Percentiles rank a stretch among this genome's conserved stretches.
Conservation (phyloP, 257 asterid genomes). For the Plantago ovata region DNA sequence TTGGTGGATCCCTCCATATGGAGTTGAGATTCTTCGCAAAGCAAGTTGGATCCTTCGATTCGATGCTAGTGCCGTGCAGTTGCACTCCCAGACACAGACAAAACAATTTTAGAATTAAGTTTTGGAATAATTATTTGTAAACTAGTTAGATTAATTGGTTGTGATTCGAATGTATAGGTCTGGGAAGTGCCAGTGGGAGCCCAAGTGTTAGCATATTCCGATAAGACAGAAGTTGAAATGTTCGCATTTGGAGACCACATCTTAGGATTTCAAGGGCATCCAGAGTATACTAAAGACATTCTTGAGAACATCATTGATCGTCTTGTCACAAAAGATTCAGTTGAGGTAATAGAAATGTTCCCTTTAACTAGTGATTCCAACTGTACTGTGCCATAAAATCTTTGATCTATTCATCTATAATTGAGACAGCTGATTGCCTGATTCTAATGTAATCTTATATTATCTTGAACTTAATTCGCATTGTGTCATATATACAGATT, state of each 20-base stretch:
- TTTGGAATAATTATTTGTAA: no score
- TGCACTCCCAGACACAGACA: no score
- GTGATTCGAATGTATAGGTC: slow-evolving; percentile 31
- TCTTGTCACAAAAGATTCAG: slow-evolving; percentile 31
- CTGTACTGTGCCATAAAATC: not conserved
- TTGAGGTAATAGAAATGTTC: slow-evolving; percentile 31
- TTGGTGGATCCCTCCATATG: no score
- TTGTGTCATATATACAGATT: slow-evolving; percentile 13
- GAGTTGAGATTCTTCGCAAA: no score
- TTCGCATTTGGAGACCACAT: slow-evolving; percentile 46
- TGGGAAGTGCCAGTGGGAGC: slow-evolving; percentile 76
- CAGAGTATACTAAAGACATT: slow-evolving; percentile 71
- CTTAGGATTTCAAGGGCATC: slow-evolving; percentile 81
- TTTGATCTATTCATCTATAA: not conserved
- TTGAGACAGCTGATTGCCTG: no score
- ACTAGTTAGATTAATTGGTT: not conserved
- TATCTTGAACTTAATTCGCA: not conserved
- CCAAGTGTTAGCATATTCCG: slow-evolving; percentile 53
- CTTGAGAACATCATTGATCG: slow-evolving; percentile 59
- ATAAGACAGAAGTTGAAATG: slow-evolving; percentile 68
- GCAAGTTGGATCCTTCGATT: no score
- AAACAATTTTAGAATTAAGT: no score
- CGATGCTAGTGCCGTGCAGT: no score
- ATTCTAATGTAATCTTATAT: no score
- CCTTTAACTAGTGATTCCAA: no score